phyloP scores from a whole-genome alignment of 2,329 filamentous ascomycete genomes.

The Diaporthe longicolla region DNA sequence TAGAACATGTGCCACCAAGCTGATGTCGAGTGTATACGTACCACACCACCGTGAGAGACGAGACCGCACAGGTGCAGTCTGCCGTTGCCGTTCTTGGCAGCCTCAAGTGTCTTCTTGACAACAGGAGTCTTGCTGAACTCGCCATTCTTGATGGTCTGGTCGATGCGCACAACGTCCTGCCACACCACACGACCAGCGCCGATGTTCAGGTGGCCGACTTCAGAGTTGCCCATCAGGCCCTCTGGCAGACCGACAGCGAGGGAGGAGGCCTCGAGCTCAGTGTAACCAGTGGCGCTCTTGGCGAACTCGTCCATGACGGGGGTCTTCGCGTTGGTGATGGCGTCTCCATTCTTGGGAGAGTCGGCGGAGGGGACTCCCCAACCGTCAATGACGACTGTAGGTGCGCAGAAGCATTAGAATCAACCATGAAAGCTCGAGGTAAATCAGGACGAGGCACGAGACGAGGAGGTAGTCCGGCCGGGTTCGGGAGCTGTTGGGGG shows the following conservation, averaged over 20 bases:
- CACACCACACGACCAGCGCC: conserved; percentile 97
- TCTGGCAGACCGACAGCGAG: conserved; percentile 96
- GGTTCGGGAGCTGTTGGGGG: conserved; percentile 32
- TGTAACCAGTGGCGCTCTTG: conserved; percentile 85
- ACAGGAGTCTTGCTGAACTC: conserved; percentile 83
- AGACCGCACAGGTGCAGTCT: conserved; percentile 93
- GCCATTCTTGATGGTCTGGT: conserved; percentile 89
- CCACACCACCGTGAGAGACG: conserved; percentile 94
- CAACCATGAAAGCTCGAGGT: conserved; percentile 72
- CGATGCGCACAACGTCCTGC: conserved; percentile 98
- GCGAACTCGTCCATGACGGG: conserved; percentile 95
- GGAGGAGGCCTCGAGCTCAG: conserved; percentile 94
- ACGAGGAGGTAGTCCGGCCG: conserved; percentile 58
- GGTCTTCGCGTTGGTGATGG: conserved; percentile 93
- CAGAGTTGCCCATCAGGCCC: conserved; percentile 98
- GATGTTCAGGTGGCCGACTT: conserved; percentile 99
- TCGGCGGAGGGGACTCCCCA: conserved; percentile 90
- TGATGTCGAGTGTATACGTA: conserved; percentile 55
- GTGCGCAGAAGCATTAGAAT: conserved; percentile 67
- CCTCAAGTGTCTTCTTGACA: conserved; percentile 81
- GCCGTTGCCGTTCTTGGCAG: conserved; percentile 89
- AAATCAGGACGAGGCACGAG: conserved; percentile 66
- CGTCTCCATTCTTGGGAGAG: conserved; percentile 91
- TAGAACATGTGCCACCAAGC: background rate
- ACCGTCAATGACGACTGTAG: conserved; percentile 95